A percentile compares a stretch with the other conserved stretches of the same genome.
Evolutionary conservation across 2,329 filamentous ascomycete genomes (phyloP).

Genomic region (Esteya vermicola): DNA sequence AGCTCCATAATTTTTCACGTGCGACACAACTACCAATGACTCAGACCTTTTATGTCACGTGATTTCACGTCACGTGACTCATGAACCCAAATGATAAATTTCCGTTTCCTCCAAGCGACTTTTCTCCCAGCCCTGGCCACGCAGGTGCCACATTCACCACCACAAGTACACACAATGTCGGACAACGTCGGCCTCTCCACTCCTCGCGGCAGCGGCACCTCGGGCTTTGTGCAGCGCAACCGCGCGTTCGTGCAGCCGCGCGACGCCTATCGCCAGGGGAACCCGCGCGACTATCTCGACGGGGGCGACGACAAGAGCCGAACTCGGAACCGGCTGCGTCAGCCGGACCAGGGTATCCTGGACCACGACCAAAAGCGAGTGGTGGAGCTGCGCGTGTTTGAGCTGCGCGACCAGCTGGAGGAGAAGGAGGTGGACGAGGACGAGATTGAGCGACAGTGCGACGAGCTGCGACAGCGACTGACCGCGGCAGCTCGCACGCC

Average conservation of each 20-base stretch:
- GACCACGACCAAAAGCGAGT: constrained; percentile 87
- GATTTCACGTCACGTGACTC: too few species aligned
- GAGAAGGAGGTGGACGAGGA: constrained; percentile 76
- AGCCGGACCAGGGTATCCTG: constrained; percentile 83
- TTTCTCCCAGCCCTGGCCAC: not conserved
- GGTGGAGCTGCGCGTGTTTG: constrained; percentile 87
- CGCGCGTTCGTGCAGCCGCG: constrained; percentile 76
- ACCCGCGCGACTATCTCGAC: constrained; percentile 59
- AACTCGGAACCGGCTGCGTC: constrained; percentile 43
- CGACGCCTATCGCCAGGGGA: constrained; percentile 57
- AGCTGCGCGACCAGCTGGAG: constrained; percentile 79
- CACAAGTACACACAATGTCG: constrained; percentile 48
- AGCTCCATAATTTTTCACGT: too few species aligned
- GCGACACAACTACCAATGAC: too few species aligned
- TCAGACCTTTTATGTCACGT: too few species aligned
- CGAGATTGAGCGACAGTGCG: constrained; percentile 70
- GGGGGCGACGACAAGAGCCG: constrained; percentile 51
- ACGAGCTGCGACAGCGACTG: constrained; percentile 50
- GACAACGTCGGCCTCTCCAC: constrained; percentile 95
- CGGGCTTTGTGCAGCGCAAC: constrained; percentile 95
- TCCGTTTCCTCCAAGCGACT: not conserved
- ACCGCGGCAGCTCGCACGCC: too few species aligned
- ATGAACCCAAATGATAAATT: too few species aligned
- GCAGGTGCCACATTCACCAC: not conserved
- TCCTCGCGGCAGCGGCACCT: constrained; percentile 87